These are phyloP conservation scores for Debaryomyces castellii DNA, from an alignment of 805 yeast species.

Conservation along the genomic window DNA sequence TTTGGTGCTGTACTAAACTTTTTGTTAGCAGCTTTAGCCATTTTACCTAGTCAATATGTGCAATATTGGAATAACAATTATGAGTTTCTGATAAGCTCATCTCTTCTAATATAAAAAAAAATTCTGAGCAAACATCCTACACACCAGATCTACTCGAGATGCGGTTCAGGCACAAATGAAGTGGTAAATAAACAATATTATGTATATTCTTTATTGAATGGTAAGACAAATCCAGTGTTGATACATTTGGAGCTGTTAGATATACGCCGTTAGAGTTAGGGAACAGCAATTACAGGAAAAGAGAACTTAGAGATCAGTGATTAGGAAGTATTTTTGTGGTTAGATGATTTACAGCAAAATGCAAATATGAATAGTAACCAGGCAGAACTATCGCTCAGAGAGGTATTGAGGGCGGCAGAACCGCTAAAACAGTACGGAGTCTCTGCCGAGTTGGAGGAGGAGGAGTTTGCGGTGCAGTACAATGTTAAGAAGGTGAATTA, in stretches of 20 bases:
- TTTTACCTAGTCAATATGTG: conserved; percentile 14
- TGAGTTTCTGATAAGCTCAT: not conserved
- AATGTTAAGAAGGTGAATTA: conserved; percentile 27
- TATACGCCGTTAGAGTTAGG: no score
- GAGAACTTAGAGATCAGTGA: not conserved
- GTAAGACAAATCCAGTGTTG: not conserved
- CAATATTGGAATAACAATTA: not conserved
- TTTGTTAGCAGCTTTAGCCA: conserved; percentile 68
- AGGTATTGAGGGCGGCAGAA: conserved; percentile 17
- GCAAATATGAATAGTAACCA: conserved; percentile 6
- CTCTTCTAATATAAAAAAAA: not conserved
- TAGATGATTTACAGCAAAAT: conserved; percentile 3
- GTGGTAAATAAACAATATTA: not conserved
- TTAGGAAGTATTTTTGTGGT: not conserved
- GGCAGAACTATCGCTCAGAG: conserved; percentile 11
- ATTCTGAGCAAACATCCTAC: not conserved
- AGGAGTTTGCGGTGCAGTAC: conserved; percentile 15
- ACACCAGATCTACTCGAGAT: not conserved
- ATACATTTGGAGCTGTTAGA: no score
- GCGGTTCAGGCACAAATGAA: not conserved
- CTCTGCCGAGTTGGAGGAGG: conserved; percentile 13
- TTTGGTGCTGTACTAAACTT: conserved; percentile 49
- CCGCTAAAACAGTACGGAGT: conserved; percentile 23
- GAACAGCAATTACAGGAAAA: no score
- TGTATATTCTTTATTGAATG: not conserved